These are phyloP conservation scores for Alternaria infectoria DNA, from an alignment of 2,329 filamentous ascomycete species.

Conservation along the genomic window DNA sequence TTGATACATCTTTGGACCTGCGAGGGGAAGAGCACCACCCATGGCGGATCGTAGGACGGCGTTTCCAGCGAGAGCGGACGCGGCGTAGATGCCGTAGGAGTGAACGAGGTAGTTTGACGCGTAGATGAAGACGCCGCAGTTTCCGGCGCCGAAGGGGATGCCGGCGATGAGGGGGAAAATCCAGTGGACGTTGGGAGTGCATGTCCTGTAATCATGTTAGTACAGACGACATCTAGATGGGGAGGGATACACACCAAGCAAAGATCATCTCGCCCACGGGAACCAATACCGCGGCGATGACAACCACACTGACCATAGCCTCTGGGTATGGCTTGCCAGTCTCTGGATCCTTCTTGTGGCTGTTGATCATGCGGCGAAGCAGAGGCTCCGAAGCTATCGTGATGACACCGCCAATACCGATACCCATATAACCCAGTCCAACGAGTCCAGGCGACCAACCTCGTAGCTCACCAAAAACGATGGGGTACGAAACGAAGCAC, in stretches of 20 bases:
- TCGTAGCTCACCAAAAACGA: constrained; percentile 76
- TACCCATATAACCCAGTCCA: constrained; percentile 80
- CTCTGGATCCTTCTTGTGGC: constrained; percentile 73
- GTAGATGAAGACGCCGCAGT: constrained; percentile 82
- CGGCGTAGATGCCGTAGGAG: constrained; percentile 81
- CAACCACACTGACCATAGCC: constrained; percentile 80
- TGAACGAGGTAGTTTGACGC: constrained; percentile 79
- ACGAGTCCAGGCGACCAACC: constrained; percentile 77
- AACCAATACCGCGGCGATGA: constrained; percentile 74
- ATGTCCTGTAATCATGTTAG: constrained; percentile 42
- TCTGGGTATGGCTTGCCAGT: constrained; percentile 79
- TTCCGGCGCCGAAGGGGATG: constrained; percentile 79
- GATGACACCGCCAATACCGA: constrained; percentile 62
- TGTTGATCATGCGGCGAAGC: constrained; percentile 77
- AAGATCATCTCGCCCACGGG: constrained; percentile 85
- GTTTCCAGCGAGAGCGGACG: constrained; percentile 80
- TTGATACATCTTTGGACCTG: constrained; percentile 67
- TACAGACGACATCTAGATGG: fast-evolving
- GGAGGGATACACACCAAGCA: constrained; percentile 64
- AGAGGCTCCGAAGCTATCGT: constrained; percentile 67
- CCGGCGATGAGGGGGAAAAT: constrained; percentile 79
- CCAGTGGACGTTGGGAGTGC: constrained; percentile 80
- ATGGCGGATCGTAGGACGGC: constrained; percentile 74
- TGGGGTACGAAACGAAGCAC: constrained; percentile 88
- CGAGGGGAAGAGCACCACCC: constrained; percentile 79